These are phyloP conservation scores for Microbotryum lychnidis-dioicae DNA, from an alignment of 1,284 basidiomycete genomes.

Conservation along the genomic window DNA sequence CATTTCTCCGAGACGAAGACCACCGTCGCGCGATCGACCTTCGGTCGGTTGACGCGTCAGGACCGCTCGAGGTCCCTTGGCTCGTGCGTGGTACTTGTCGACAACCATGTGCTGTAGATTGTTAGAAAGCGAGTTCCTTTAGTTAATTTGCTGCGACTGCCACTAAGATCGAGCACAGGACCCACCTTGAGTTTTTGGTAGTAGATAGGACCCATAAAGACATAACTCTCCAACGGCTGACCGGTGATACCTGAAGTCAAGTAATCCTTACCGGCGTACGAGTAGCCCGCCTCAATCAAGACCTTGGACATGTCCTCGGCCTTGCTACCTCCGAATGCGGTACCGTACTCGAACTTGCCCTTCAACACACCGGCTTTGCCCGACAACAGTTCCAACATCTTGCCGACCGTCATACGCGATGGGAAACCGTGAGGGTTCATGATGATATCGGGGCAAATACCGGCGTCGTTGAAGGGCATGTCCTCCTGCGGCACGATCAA, in stretches of 20 bases:
- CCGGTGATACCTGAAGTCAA: constrained; percentile 96
- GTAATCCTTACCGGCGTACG: constrained; percentile 96
- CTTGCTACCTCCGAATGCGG: constrained; percentile 89
- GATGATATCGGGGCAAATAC: constrained; percentile 88
- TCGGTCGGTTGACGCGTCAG: constrained; percentile 97
- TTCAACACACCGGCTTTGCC: constrained; percentile 85
- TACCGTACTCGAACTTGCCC: constrained; percentile 71
- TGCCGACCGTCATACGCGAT: constrained; percentile 98
- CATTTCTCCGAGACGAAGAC: constrained; percentile 96
- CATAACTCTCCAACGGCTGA: constrained; percentile 89
- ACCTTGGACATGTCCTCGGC: constrained; percentile 98
- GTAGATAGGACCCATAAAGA: constrained; percentile 90
- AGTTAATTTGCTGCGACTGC: not conserved
- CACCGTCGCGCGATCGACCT: constrained; percentile 94
- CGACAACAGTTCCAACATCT: constrained; percentile 98
- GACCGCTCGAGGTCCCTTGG: constrained; percentile 90
- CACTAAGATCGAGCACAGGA: not conserved
- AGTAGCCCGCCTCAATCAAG: constrained; percentile 90
- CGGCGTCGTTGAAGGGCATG: constrained; percentile 98
- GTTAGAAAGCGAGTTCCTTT: not conserved
- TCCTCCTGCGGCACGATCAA: constrained; percentile 97
- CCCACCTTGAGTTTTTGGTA: constrained; percentile 63
- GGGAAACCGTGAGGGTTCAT: constrained; percentile 99
- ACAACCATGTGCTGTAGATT: constrained; percentile 43
- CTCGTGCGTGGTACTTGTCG: constrained; percentile 94